Percentiles rank a stretch among this genome's conserved stretches.
phyloP scores from a whole-genome alignment of 495 filamentous ascomycete species.

The Neurospora tetraspora region DNA sequence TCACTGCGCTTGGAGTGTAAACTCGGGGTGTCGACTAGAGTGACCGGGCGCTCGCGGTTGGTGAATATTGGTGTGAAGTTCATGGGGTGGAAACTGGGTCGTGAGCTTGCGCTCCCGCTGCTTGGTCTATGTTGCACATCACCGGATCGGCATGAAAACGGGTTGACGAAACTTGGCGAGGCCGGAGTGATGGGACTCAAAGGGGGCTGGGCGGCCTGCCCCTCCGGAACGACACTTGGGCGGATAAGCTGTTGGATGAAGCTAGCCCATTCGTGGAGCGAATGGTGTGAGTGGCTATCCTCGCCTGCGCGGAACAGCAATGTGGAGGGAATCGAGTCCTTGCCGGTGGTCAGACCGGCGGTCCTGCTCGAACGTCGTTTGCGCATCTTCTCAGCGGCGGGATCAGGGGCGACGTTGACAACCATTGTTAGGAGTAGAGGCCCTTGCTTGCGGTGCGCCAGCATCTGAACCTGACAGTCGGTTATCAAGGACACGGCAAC shows the following conservation, averaged over 20 bases:
- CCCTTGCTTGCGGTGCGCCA: conserved; percentile 46
- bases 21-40: conserved; percentile 39
- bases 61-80: conserved; percentile 22
- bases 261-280: conserved; percentile 36
- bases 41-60: conserved; percentile 31
- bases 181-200: conserved; percentile 33
- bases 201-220: conserved; percentile 22
- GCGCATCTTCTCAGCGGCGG: conserved; percentile 39
- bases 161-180: conserved; percentile 36
- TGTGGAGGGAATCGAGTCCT: conserved; percentile 30
- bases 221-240: conserved; percentile 4
- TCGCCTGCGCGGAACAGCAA: conserved; percentile 37
- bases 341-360: conserved; percentile 33
- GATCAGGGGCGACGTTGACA: conserved; percentile 41
- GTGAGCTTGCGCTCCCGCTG: conserved; percentile 21
- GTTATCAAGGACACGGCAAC: conserved; percentile 38
- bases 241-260: conserved; percentile 34
- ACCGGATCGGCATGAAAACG: conserved; percentile 25
- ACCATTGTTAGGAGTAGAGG: conserved; percentile 39
- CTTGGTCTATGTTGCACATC: conserved; percentile 21
- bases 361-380: conserved; percentile 49
- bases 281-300: conserved; percentile 13
- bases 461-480: conserved; percentile 40
- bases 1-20: conserved; percentile 44
- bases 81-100: conserved; percentile 26